phyloP scores from a whole-genome alignment of 169 alveolate genomes.

The Eimeria brunetti region DNA sequence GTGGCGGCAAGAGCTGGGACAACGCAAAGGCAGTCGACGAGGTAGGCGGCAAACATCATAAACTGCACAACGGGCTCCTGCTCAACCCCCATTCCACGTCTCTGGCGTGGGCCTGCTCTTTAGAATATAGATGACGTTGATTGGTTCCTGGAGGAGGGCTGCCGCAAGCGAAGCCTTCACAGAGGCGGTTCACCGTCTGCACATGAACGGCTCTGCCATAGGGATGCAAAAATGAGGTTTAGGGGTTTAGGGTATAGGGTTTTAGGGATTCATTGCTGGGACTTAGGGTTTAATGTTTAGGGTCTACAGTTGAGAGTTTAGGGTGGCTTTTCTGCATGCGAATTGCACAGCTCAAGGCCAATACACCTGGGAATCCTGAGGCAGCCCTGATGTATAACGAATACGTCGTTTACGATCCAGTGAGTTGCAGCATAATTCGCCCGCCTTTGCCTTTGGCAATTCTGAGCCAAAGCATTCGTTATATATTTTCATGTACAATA shows the following conservation, averaged over 20 bases:
- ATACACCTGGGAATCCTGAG: constrained; percentile 72
- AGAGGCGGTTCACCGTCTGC: neutral
- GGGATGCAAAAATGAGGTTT: neutral
- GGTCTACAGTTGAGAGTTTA: neutral
- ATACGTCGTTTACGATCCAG: constrained; percentile 88
- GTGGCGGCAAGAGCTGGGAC: constrained; percentile 63
- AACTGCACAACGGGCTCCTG: neutral
- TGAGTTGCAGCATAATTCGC: neutral
- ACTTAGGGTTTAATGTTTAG: neutral
- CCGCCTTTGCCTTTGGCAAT: neutral
- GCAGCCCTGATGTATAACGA: constrained; percentile 88
- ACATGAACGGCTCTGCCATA: neutral
- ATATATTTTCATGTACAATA: neutral
- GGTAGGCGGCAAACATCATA: constrained; percentile 1
- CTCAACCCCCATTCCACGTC: neutral
- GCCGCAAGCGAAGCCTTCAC: neutral
- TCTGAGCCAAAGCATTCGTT: neutral
- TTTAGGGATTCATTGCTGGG: too few species aligned
- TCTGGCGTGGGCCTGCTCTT: neutral
- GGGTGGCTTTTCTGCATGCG: constrained; percentile 4
- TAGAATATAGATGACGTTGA: neutral
- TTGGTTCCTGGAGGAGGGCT: neutral
- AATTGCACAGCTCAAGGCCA: constrained; percentile 40
- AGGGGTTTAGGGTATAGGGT: too few species aligned
- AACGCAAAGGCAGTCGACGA: constrained; percentile 47